phyloP scores from a whole-genome alignment of 192 early-diverging fungal species.

The Nowakowskiella sp. region DNA sequence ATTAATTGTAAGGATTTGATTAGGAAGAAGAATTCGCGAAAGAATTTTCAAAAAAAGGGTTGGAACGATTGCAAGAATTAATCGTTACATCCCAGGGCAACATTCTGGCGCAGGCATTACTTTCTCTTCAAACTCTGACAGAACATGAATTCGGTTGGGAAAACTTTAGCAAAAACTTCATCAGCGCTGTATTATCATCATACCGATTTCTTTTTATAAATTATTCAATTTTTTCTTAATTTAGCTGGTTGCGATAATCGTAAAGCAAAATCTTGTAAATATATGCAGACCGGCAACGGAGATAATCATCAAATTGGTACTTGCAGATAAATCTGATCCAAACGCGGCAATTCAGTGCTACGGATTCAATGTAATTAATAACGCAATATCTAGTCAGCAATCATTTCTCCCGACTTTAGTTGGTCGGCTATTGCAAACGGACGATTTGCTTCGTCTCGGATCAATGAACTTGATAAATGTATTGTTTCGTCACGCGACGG shows the following conservation, averaged over 20 bases:
- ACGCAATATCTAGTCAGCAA: constrained; percentile 37
- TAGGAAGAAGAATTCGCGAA: constrained; percentile 59
- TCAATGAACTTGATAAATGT: constrained; percentile 56
- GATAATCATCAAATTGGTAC: constrained; percentile 56
- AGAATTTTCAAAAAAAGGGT: constrained; percentile 50
- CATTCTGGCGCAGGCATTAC: constrained; percentile 62
- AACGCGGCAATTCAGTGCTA: constrained; percentile 32
- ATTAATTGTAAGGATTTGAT: neutral
- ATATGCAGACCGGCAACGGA: constrained; percentile 65
- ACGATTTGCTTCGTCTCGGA: constrained; percentile 56
- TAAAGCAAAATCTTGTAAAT: constrained; percentile 58
- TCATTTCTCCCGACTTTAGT: constrained; percentile 44
- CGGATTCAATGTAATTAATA: constrained; percentile 45
- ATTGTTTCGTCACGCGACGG: constrained; percentile 52
- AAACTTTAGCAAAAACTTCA: constrained; percentile 35
- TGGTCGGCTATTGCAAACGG: constrained; percentile 47
- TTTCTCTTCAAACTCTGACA: constrained; percentile 53
- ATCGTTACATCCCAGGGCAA: constrained; percentile 53
- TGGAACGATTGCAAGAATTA: constrained; percentile 47
- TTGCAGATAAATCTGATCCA: constrained; percentile 15
- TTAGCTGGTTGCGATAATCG: constrained; percentile 44
- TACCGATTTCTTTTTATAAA: neutral
- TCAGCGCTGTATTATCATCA: constrained; percentile 33
- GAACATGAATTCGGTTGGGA: constrained; percentile 63
- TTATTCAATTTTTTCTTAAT: neutral